phyloP scores from a whole-genome alignment of 1,284 basidiomycete genomes.

The Fomitopsis pinicola region DNA sequence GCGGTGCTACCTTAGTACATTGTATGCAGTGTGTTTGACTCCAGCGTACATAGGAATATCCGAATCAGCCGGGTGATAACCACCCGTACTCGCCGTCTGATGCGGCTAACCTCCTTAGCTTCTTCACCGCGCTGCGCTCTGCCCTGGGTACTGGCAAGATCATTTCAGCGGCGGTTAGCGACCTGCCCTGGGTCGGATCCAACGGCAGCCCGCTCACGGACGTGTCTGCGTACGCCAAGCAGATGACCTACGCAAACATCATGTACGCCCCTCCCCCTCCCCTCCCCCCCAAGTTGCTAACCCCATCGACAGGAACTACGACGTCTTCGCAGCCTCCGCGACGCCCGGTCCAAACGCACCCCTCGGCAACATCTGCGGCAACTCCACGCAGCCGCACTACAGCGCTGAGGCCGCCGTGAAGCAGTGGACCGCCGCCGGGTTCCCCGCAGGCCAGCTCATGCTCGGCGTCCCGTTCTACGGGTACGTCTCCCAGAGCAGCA shows the following conservation, averaged over 20 bases:
- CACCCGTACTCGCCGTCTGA: slow-evolving; percentile 61
- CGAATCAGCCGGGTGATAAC: slow-evolving; percentile 59
- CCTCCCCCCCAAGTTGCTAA: background rate
- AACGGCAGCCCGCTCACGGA: slow-evolving; percentile 61
- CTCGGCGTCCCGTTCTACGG: slow-evolving; percentile 74
- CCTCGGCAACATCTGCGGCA: slow-evolving; percentile 61
- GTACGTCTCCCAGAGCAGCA: slow-evolving; percentile 44
- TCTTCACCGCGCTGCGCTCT: slow-evolving; percentile 57
- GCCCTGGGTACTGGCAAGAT: slow-evolving; percentile 55
- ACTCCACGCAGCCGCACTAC: slow-evolving; percentile 61
- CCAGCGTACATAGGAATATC: slow-evolving; percentile 52
- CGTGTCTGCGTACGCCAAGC: slow-evolving; percentile 61
- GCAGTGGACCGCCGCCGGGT: slow-evolving; percentile 67
- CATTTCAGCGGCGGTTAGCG: slow-evolving; percentile 67
- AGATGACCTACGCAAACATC: slow-evolving; percentile 70
- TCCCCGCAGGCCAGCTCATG: slow-evolving; percentile 67
- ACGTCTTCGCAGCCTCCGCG: slow-evolving; percentile 63
- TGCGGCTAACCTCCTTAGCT: slow-evolving; percentile 61
- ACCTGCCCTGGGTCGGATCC: slow-evolving; percentile 64
- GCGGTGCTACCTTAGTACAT: background rate
- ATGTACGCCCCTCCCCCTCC: slow-evolving; percentile 38
- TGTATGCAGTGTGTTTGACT: background rate
- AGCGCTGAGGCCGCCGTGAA: slow-evolving; percentile 62
- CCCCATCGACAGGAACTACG: slow-evolving; percentile 55
- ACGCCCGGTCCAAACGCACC: slow-evolving; percentile 76